Evolutionary conservation across 148 eudicot species (phyloP).

Genomic region (Rhododendron henanense): DNA sequence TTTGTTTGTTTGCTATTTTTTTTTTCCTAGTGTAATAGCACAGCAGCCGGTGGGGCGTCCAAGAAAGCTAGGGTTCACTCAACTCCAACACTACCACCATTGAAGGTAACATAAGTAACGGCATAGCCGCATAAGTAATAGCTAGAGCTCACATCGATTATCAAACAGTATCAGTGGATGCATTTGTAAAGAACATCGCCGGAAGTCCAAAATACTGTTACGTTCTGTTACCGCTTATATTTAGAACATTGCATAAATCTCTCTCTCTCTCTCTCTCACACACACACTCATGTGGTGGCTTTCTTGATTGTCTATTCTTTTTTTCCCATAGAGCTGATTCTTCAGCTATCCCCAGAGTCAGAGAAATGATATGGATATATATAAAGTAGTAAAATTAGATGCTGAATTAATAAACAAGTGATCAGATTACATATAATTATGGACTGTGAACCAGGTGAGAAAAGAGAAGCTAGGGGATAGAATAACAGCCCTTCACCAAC

Average conservation of each 20-base stretch:
- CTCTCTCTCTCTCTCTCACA: not conserved
- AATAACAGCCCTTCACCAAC: constrained; percentile 67
- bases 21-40: constrained; percentile 54
- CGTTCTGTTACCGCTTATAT: no score
- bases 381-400: not conserved
- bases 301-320: not conserved
- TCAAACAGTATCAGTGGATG: not conserved
- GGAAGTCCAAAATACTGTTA: not conserved
- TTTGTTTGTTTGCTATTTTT: not conserved
- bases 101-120: constrained; percentile 47
- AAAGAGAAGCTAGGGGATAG: constrained; percentile 72
- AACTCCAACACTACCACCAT: constrained; percentile 61
- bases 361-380: not conserved
- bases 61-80: constrained; percentile 81
- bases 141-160: not conserved
- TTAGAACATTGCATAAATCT: not conserved
- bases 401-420: not conserved
- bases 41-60: constrained; percentile 47
- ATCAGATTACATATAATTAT: not conserved
- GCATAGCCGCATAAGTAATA: not conserved
- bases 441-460: constrained; percentile 40
- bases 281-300: not conserved
- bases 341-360: not conserved
- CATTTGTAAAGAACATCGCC: not conserved
- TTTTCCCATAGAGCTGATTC: not conserved